Evolutionary conservation across 2,329 filamentous ascomycete genomes (phyloP), one percentile per base, ranked within the genome.

Genomic region (Alternaria conjuncta): DNA sequence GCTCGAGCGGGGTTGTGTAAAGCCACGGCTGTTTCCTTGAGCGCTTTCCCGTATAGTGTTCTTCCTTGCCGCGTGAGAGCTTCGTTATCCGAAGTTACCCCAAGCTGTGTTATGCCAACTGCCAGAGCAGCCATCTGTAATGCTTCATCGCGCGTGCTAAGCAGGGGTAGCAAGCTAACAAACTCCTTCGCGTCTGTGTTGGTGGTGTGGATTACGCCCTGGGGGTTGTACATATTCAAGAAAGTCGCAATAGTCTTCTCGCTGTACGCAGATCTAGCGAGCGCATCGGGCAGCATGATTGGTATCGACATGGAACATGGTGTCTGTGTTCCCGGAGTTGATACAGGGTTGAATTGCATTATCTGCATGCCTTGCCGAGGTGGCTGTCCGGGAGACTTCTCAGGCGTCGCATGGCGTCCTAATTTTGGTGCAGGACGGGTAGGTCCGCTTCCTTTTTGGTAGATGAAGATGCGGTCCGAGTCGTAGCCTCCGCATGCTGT

Each of bases 401-500:
- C 56, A 46, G 25, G 44, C 23, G 36, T n/a, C 53, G 59, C 44
- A 50, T 32, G 10, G 21, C 41, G 30, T 30, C n/a, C 18, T 59
- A 45, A 25, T 61, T 46, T 46, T 11, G 44, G 21, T 36, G 46
- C 44, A 43, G 55, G 8, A 20, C 25, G 50, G 30, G 30, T 23
- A 51, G 44, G 30, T 23, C 30, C 57, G 25, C 47, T 32, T 41
- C 49, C 51, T 21, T 65, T 60, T 36, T 75, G 67, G 57, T 69
- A 64, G 12, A 91, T 89, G 77, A 91, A 91, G 60, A 90, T 85
- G 15, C 85, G 85, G 72, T 89, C 85, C 43, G 86, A 82, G 71
- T 89, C 85, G 75, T 91, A 91, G 43, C 89, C 89, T 47, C 88
- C 89, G 70, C 89, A 91, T 61, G 84, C 76, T 47, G 87, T 82